Conservation (phyloP, 208 protist species). For the Trichomonas tenax region DNA sequence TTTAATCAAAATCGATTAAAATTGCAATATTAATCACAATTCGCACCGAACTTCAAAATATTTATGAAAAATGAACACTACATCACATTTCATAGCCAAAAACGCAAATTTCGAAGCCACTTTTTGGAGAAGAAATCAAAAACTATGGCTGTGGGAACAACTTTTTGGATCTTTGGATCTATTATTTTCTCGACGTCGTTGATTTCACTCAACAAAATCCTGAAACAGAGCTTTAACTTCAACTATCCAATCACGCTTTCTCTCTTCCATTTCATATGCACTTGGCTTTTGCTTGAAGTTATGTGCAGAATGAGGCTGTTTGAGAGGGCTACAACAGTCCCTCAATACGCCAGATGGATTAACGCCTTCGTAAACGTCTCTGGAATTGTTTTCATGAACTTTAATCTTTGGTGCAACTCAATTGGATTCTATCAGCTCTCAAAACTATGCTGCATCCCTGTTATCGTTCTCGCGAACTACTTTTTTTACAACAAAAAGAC, state of each 20-base stretch:
- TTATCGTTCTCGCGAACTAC: not conserved
- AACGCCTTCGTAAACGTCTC: not conserved
- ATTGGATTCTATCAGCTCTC: conserved; percentile 23
- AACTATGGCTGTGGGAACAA: not conserved
- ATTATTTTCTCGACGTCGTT: not conserved
- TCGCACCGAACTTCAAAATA: too few species aligned
- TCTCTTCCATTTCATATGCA: not conserved
- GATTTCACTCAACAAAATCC: not conserved
- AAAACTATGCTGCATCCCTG: conserved; percentile 18
- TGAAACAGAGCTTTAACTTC: not conserved
- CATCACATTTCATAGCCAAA: too few species aligned
- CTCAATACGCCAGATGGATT: not conserved
- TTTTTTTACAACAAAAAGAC: not conserved
- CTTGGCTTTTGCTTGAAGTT: not conserved
- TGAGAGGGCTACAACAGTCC: not conserved
- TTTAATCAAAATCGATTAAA: too few species aligned
- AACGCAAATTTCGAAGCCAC: too few species aligned
- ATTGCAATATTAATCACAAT: too few species aligned
- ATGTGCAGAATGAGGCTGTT: not conserved
- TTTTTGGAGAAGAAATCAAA: too few species aligned
- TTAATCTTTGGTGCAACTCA: conserved; percentile 19
- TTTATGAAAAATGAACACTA: too few species aligned
- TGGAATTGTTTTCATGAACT: conserved; percentile 23
- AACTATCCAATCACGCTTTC: not conserved
- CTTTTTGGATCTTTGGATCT: not conserved